Percentiles rank a stretch among this genome's conserved stretches.
Evolutionary conservation across 805 yeast species (phyloP).

Genomic region (Komagataella pastoris): DNA sequence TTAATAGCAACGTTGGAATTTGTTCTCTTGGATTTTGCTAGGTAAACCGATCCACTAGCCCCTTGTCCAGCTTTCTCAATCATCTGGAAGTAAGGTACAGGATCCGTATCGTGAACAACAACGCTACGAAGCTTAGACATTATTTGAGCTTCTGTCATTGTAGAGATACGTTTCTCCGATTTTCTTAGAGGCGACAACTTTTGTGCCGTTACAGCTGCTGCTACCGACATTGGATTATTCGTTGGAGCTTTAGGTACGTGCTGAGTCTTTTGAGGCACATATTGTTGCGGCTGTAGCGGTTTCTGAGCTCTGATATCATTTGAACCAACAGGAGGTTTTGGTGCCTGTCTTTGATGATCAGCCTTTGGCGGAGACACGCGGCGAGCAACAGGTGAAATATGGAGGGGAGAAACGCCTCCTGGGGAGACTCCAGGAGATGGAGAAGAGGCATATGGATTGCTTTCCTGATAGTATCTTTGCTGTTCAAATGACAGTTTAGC

Average conservation of each 20-base stretch:
- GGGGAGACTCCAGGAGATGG: not conserved
- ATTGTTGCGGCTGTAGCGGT: constrained; percentile 15
- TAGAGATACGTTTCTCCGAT: constrained; percentile 36
- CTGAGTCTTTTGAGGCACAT: not conserved
- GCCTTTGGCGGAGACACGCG: not conserved
- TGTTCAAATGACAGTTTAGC: not conserved
- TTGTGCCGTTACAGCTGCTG: constrained; percentile 10
- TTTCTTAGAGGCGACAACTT: constrained; percentile 2
- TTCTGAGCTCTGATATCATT: constrained; percentile 1
- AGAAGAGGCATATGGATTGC: not conserved
- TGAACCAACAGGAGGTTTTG: constrained; percentile 1
- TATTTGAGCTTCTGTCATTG: constrained; percentile 78
- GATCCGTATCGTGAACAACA: constrained; percentile 64
- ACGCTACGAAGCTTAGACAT: constrained; percentile 72
- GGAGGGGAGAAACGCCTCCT: not conserved
- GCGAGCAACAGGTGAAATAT: not conserved
- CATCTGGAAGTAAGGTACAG: constrained; percentile 67
- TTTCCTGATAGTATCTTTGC: not conserved
- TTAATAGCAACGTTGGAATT: constrained; percentile 77
- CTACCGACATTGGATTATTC: constrained; percentile 6
- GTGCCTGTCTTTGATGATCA: not conserved
- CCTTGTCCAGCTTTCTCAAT: constrained; percentile 93
- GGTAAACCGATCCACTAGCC: constrained; percentile 90
- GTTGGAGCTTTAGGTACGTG: constrained; percentile 1
- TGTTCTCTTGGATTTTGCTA: constrained; percentile 53